phyloP scores from a whole-genome alignment of 441 rosid species.

The Metrosideros polymorpha region DNA sequence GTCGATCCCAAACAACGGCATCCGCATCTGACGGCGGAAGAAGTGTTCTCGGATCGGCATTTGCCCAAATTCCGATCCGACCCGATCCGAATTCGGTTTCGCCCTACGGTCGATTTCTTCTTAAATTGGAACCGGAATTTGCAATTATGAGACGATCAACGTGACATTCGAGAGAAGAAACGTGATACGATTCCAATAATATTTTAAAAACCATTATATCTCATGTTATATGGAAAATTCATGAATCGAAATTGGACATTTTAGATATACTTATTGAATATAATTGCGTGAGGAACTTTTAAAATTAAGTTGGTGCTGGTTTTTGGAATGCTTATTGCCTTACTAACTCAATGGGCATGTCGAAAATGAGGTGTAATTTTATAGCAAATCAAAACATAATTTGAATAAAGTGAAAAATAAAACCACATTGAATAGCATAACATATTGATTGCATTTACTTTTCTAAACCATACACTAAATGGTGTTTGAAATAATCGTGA shows the following conservation, averaged over 20 bases:
- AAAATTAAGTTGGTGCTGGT: background rate
- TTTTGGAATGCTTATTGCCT: background rate
- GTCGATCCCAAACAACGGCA: too few species aligned
- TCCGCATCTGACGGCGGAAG: background rate
- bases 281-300: background rate
- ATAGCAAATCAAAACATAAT: background rate
- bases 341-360: background rate
- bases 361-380: background rate
- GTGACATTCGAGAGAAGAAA: background rate
- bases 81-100: fast-evolving
- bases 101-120: fast-evolving
- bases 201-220: background rate
- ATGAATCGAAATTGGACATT: background rate
- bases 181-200: background rate
- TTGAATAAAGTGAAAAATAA: background rate
- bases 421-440: fast-evolving
- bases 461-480: too few species aligned
- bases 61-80: background rate
- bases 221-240: fast-evolving
- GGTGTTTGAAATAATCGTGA: too few species aligned
- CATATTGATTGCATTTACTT: background rate
- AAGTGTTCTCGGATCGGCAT: fast-evolving
- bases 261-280: background rate
- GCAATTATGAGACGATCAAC: background rate
- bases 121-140: background rate